Evolutionary conservation across 345 rosid species (phyloP).

Genomic region (Nephelium lappaceum): DNA sequence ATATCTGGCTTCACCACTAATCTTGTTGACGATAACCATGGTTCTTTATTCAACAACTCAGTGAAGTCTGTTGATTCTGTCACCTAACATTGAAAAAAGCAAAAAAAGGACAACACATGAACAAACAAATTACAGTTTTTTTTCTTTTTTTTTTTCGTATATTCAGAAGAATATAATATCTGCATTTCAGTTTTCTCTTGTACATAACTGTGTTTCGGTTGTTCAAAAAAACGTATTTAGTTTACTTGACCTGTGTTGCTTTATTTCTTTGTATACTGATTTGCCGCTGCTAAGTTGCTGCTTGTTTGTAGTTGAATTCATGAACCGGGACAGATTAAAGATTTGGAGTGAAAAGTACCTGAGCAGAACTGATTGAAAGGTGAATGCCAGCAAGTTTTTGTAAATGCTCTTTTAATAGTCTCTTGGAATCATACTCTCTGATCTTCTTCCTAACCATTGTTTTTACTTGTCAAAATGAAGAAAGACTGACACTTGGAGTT

Average conservation of each 20-base stretch:
- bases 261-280: no score
- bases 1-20: constrained; percentile 94
- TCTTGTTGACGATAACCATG: constrained; percentile 82
- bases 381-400: constrained; percentile 60
- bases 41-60: constrained; percentile 63
- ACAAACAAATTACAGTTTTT: background rate
- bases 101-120: background rate
- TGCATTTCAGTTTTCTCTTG: background rate
- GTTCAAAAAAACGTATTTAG: no score
- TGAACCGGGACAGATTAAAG: background rate
- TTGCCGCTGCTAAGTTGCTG: no score
- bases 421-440: constrained; percentile 80
- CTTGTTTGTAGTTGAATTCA: background rate
- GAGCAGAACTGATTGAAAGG: constrained; percentile 68
- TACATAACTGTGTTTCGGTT: no score
- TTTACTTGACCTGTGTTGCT: no score
- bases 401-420: constrained; percentile 66
- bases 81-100: constrained; percentile 43
- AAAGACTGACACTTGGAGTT: background rate
- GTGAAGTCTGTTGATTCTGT: constrained; percentile 74
- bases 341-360: constrained; percentile 31
- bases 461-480: background rate
- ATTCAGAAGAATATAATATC: no score
- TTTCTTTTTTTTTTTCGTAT: no score
- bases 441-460: constrained; percentile 86